Conservation (phyloP, 2,329 filamentous ascomycete species). For the Emergomyces orientalis region DNA sequence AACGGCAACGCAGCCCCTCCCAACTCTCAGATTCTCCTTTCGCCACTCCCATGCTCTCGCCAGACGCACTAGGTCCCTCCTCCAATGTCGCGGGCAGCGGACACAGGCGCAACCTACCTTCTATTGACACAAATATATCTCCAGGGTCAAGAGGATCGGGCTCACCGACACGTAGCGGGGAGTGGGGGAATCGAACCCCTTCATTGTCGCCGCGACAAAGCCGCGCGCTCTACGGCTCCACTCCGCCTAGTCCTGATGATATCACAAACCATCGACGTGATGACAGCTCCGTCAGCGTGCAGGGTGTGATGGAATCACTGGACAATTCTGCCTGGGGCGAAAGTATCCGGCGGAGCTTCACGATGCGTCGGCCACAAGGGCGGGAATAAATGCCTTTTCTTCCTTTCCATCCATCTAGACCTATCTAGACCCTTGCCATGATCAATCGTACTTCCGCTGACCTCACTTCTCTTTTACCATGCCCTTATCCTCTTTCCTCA, state of each 20-base stretch:
- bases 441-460: background rate
- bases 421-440: background rate
- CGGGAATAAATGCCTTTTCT: background rate
- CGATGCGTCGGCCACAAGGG: constrained; percentile 44
- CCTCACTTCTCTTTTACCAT: background rate
- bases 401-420: background rate
- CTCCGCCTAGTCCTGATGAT: constrained; percentile 12
- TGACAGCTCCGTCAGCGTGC: constrained; percentile 61
- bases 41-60: constrained; percentile 29
- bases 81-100: constrained; percentile 26
- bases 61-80: constrained; percentile 19
- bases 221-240: background rate
- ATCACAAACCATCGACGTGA: constrained; percentile 45
- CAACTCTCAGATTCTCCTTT: constrained; percentile 14
- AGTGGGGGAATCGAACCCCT: constrained; percentile 47
- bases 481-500: background rate
- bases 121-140: constrained; percentile 33
- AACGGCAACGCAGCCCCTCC: constrained; percentile 1
- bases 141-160: constrained; percentile 29
- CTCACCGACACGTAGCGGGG: constrained; percentile 36
- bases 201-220: constrained; percentile 26
- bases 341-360: constrained; percentile 82
- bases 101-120: constrained; percentile 49
- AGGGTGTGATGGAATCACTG: constrained; percentile 72
- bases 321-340: constrained; percentile 90